Conservation (phyloP, 1,139 yeast genomes). For the Geotrichum carabidarum region DNA sequence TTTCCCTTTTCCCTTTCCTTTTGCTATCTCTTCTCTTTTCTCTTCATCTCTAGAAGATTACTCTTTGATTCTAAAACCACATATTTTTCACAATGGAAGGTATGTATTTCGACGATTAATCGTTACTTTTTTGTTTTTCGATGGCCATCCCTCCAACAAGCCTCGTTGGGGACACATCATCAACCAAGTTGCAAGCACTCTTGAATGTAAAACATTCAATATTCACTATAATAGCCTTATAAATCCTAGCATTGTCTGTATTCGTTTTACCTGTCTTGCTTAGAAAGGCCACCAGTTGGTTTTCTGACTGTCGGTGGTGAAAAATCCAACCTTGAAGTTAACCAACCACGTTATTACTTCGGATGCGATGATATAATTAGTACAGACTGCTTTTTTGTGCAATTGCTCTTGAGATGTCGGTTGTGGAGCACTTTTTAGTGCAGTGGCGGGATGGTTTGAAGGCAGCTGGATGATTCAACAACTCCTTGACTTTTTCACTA, state of each 20-base stretch:
- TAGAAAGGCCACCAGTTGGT: slow-evolving; percentile 15
- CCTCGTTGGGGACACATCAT: slow-evolving; percentile 12
- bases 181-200: slow-evolving; percentile 5
- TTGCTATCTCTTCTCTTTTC: slow-evolving; percentile 15
- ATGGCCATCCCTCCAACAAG: slow-evolving; percentile 1
- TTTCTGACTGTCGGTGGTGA: slow-evolving; percentile 4
- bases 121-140: neutral
- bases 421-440: too few relatives aligned
- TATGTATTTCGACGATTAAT: slow-evolving; percentile 21
- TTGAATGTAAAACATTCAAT: slow-evolving; percentile 9
- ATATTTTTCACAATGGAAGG: slow-evolving; percentile 29
- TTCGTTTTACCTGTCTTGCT: neutral
- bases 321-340: neutral
- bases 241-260: neutral
- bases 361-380: too few relatives aligned
- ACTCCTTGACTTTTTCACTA: slow-evolving; percentile 10
- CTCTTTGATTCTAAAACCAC: neutral
- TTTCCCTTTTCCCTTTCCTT: slow-evolving; percentile 20
- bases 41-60: neutral
- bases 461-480: slow-evolving; percentile 4
- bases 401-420: slow-evolving; percentile 1
- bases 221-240: neutral
- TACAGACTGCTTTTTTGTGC: neutral
- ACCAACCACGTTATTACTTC: neutral
- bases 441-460: too few relatives aligned